Evolutionary conservation across 2,329 filamentous ascomycete genomes (phyloP).

Genomic region (Juglanconis sp.): DNA sequence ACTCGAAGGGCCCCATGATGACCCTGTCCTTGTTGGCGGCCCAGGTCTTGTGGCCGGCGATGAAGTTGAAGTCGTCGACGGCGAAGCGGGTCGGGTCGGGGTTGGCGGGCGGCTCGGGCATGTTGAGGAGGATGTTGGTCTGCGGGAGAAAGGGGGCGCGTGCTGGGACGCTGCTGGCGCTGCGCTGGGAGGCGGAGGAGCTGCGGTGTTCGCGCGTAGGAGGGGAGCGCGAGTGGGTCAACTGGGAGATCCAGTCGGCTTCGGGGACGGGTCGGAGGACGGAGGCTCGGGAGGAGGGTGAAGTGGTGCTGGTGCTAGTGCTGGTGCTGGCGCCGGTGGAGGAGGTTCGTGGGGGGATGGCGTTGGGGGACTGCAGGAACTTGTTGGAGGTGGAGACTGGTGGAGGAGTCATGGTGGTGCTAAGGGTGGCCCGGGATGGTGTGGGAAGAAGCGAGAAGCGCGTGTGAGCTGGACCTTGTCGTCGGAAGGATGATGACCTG

Average conservation of each 20-base stretch:
- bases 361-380: slow-evolving; percentile 54
- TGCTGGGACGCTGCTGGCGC: slow-evolving; percentile 16
- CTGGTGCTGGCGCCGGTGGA: slow-evolving; percentile 50
- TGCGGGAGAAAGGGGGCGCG: slow-evolving; percentile 24
- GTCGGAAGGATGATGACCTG: too few relatives aligned
- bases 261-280: slow-evolving; percentile 57
- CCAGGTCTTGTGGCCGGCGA: slow-evolving; percentile 54
- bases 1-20: slow-evolving; percentile 75
- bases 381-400: slow-evolving; percentile 19
- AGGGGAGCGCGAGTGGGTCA: slow-evolving; percentile 24
- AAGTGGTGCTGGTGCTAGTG: slow-evolving; percentile 23
- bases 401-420: slow-evolving; percentile 19
- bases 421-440: background rate
- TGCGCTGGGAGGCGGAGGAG: slow-evolving; percentile 8
- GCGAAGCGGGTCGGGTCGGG: slow-evolving; percentile 52
- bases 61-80: slow-evolving; percentile 53
- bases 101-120: slow-evolving; percentile 32
- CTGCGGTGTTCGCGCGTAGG: slow-evolving; percentile 18
- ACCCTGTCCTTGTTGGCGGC: slow-evolving; percentile 73
- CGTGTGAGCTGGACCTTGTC: too few relatives aligned
- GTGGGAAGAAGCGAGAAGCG: too few relatives aligned
- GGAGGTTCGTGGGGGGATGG: slow-evolving; percentile 71
- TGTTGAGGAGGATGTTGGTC: slow-evolving; percentile 32
- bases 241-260: slow-evolving; percentile 56
- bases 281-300: slow-evolving; percentile 20